Conservation (phyloP, 2,329 filamentous ascomycete genomes). For the Calonectria leucothoes region DNA sequence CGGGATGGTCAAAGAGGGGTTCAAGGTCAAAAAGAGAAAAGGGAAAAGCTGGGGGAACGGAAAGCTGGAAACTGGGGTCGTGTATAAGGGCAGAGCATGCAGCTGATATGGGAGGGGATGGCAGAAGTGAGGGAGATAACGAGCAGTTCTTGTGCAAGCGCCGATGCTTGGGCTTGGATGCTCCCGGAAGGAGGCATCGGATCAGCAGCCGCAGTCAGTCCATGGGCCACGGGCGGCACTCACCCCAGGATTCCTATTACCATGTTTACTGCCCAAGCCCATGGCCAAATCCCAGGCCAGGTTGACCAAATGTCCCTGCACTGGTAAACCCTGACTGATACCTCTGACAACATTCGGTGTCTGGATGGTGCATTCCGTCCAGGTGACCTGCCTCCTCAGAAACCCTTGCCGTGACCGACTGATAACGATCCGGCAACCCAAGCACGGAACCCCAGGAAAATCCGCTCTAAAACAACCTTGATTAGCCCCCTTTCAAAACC, state of each 20-base stretch:
- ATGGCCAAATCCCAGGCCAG: neutral
- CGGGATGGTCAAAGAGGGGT: neutral
- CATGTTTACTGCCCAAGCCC: neutral
- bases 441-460: constrained; percentile 11
- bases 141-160: constrained; percentile 3
- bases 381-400: constrained; percentile 15
- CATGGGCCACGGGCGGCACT: neutral
- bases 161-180: neutral
- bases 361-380: constrained; percentile 16
- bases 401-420: constrained; percentile 33
- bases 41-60: constrained; percentile 11
- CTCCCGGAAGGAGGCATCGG: constrained; percentile 4
- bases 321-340: neutral
- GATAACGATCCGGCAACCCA: constrained; percentile 37
- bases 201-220: constrained; percentile 10
- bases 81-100: constrained; percentile 3
- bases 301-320: neutral
- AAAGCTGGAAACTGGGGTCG: constrained; percentile 14
- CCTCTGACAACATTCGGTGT: constrained; percentile 14
- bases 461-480: constrained; percentile 18
- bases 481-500: neutral
- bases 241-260: neutral
- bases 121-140: constrained; percentile 14
- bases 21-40: neutral
- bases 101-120: constrained; percentile 2